A percentile compares a stretch with the other conserved stretches of the same genome.
phyloP scores from a whole-genome alignment of 2,329 filamentous ascomycete genomes.

The Zymoseptoria brevis region DNA sequence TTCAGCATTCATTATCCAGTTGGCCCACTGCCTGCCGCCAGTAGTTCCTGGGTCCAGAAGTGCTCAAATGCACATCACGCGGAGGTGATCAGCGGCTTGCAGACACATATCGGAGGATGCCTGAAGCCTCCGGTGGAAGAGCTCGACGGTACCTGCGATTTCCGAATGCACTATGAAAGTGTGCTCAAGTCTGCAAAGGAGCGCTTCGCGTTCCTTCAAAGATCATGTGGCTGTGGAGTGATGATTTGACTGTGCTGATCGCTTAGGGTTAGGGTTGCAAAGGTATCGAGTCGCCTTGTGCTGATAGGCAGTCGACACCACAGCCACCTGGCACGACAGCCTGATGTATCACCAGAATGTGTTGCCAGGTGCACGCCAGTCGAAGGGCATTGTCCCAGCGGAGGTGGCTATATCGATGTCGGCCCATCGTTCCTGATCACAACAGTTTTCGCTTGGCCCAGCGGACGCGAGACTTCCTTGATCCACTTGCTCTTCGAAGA shows the following conservation, averaged over 20 bases:
- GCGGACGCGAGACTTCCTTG: no score
- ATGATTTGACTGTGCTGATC: no score
- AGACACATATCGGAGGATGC: neutral
- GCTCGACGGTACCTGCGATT: neutral
- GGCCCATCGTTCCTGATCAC: neutral
- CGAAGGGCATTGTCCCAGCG: neutral
- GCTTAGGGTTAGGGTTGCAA: neutral
- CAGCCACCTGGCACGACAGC: neutral
- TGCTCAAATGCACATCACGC: neutral
- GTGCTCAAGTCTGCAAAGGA: neutral
- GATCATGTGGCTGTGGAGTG: no score
- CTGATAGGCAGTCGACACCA: neutral
- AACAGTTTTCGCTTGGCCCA: neutral
- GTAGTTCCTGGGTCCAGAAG: neutral
- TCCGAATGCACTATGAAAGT: neutral
- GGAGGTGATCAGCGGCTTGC: neutral
- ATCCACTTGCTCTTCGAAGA: no score
- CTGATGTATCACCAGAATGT: neutral
- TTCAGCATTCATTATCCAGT: no score
- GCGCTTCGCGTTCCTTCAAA: no score
- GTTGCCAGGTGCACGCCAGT: neutral
- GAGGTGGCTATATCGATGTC: no score
- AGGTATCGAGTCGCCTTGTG: neutral
- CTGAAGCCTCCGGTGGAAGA: neutral
- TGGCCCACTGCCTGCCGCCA: no score